A percentile compares a stretch with the other conserved stretches of the same genome.
These are phyloP conservation scores for Cyclotella atomus DNA, from an alignment of 108 stramenopile species.

Conservation along the genomic window DNA sequence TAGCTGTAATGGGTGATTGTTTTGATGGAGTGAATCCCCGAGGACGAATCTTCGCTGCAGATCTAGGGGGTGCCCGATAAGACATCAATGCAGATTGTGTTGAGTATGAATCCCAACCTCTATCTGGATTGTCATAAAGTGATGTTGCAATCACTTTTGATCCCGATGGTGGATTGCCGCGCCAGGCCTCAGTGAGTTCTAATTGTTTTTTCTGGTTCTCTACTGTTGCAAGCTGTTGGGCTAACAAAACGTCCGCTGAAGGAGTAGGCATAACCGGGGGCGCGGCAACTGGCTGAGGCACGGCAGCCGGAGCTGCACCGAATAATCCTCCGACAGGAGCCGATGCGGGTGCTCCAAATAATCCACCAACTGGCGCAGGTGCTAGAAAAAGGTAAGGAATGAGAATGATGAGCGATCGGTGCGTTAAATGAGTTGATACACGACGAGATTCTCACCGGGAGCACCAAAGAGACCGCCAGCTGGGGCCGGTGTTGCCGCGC, in stretches of 20 bases:
- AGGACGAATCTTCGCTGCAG: slow-evolving; percentile 75
- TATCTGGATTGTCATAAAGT: slow-evolving; percentile 36
- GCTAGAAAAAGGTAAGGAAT: slow-evolving; percentile 18
- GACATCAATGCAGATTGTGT: slow-evolving; percentile 39
- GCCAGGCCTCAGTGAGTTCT: slow-evolving; percentile 74
- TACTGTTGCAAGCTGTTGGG: slow-evolving; percentile 77
- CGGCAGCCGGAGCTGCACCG: slow-evolving; percentile 44
- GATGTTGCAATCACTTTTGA: slow-evolving; percentile 52
- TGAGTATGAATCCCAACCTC: slow-evolving; percentile 34
- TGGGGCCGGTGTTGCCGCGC: slow-evolving; percentile 63
- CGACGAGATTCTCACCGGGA: slow-evolving; percentile 22
- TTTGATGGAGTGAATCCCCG: slow-evolving; percentile 70
- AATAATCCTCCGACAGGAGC: slow-evolving; percentile 59
- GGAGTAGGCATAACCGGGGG: slow-evolving; percentile 54
- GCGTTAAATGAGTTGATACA: neutral
- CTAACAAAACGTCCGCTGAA: slow-evolving; percentile 68
- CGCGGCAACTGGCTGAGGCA: slow-evolving; percentile 41
- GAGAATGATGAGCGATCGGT: neutral
- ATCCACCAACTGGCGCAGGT: too few relatives aligned
- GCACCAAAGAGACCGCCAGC: slow-evolving; percentile 65
- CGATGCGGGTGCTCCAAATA: slow-evolving; percentile 50
- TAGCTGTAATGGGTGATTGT: slow-evolving; percentile 47
- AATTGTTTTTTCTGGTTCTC: slow-evolving; percentile 78
- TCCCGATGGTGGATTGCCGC: slow-evolving; percentile 52
- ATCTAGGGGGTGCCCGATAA: slow-evolving; percentile 63